A percentile compares a stretch with the other conserved stretches of the same genome.
Evolutionary conservation across 192 early-diverging fungal genomes (phyloP).

Genomic region (Chytriomyces confervae): DNA sequence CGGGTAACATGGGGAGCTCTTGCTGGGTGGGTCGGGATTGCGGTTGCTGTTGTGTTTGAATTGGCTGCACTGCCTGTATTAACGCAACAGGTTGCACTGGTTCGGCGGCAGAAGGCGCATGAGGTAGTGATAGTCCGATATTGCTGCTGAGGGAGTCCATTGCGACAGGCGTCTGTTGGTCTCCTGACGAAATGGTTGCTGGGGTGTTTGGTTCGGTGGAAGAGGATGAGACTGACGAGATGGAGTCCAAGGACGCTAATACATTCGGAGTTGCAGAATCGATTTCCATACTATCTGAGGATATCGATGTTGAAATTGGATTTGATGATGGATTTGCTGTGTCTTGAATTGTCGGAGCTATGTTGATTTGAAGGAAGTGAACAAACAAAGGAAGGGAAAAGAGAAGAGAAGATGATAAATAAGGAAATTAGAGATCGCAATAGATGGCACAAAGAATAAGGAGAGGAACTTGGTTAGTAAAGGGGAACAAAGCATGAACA

Average conservation of each 20-base stretch:
- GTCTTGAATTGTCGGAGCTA: too few relatives aligned
- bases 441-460: too few relatives aligned
- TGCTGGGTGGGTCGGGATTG: slow-evolving; percentile 27
- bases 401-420: too few relatives aligned
- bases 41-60: slow-evolving; percentile 12
- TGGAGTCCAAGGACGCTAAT: background rate
- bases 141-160: slow-evolving; percentile 2
- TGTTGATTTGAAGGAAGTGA: too few relatives aligned
- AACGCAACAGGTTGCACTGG: background rate
- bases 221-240: background rate
- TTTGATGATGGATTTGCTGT: too few relatives aligned
- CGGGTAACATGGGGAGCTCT: slow-evolving; percentile 30
- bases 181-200: background rate
- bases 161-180: slow-evolving; percentile 1
- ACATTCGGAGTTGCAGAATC: background rate
- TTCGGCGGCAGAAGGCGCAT: slow-evolving; percentile 24
- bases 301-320: background rate
- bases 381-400: too few relatives aligned
- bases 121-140: slow-evolving; percentile 23
- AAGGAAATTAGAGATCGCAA: too few relatives aligned
- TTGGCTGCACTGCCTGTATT: background rate
- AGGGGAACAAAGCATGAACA: too few relatives aligned
- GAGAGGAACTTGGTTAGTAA: too few relatives aligned
- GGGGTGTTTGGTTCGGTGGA: slow-evolving; percentile 28
- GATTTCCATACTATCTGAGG: background rate